phyloP scores from a whole-genome alignment of 2,329 filamentous ascomycete genomes.

The Lachnellula cervina region DNA sequence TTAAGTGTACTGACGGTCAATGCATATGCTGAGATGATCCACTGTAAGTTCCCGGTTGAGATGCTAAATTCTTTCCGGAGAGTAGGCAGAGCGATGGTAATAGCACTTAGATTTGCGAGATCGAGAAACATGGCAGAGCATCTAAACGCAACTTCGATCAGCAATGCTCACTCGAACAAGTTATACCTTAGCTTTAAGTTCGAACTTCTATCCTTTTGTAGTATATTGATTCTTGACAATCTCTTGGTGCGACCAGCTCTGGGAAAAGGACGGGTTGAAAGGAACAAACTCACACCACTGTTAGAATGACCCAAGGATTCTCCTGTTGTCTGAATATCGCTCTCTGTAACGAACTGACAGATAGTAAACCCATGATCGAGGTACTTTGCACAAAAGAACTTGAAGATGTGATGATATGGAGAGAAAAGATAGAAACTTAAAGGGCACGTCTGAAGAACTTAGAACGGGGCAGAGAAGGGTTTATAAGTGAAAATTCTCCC shows the following conservation, averaged over 20 bases:
- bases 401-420: not conserved
- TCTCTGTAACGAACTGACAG: not conserved
- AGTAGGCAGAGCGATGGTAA: conserved; percentile 2
- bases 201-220: not conserved
- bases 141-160: not conserved
- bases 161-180: not conserved
- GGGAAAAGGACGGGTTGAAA: not conserved
- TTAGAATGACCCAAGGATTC: not conserved
- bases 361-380: not conserved
- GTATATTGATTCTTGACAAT: not conserved
- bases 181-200: not conserved
- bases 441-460: not conserved
- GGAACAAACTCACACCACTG: not conserved
- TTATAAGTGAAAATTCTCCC: too few relatives aligned
- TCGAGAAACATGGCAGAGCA: conserved; percentile 1
- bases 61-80: conserved; percentile 4
- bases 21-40: conserved; percentile 6
- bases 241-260: not conserved
- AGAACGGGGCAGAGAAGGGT: too few relatives aligned
- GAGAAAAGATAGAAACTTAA: not conserved
- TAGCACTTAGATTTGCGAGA: not conserved
- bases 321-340: not conserved
- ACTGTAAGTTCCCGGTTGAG: conserved; percentile 1
- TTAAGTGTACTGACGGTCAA: not conserved
- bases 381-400: not conserved